Conservation (phyloP, 768 basidiomycete species). For the Trametes villosa region DNA sequence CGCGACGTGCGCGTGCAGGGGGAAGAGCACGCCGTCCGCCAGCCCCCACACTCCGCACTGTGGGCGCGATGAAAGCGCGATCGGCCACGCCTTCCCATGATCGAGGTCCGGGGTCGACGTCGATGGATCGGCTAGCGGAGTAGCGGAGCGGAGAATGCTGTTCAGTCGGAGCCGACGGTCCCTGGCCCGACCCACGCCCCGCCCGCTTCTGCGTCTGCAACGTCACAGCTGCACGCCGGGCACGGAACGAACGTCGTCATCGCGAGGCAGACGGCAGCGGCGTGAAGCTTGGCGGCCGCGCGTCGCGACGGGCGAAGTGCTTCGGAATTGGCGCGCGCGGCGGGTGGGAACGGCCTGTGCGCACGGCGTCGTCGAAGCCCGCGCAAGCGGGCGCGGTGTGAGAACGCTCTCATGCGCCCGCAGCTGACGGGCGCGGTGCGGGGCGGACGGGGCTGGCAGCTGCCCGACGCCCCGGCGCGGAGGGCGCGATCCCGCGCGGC, state of each 20-base stretch:
- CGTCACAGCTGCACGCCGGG: background rate
- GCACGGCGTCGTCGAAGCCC: slow-evolving; percentile 5
- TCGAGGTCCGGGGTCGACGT: slow-evolving; percentile 11
- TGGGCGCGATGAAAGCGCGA: slow-evolving; percentile 6
- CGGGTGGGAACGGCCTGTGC: slow-evolving; percentile 1
- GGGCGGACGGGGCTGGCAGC: background rate
- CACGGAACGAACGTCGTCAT: background rate
- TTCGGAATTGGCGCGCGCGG: background rate
- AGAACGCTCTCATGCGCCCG: slow-evolving; percentile 15
- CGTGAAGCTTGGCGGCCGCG: no score
- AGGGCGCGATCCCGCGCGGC: background rate
- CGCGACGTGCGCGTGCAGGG: background rate
- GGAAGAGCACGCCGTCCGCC: background rate
- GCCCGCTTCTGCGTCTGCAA: background rate
- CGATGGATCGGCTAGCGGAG: slow-evolving; percentile 15
- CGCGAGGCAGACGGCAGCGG: background rate
- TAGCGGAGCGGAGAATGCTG: slow-evolving; percentile 14
- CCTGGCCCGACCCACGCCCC: background rate
- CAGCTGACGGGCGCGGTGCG: slow-evolving; percentile 3
- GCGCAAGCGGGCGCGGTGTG: slow-evolving; percentile 1
- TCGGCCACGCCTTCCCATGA: slow-evolving; percentile 11
- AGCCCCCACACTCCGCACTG: slow-evolving; percentile 1
- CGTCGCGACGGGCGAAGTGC: background rate
- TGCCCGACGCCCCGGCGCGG: slow-evolving; percentile 1
- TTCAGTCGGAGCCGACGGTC: slow-evolving; percentile 17